These are phyloP conservation scores for Raffaelea ambrosiae DNA, from an alignment of 2,329 filamentous ascomycete species.

Conservation along the genomic window DNA sequence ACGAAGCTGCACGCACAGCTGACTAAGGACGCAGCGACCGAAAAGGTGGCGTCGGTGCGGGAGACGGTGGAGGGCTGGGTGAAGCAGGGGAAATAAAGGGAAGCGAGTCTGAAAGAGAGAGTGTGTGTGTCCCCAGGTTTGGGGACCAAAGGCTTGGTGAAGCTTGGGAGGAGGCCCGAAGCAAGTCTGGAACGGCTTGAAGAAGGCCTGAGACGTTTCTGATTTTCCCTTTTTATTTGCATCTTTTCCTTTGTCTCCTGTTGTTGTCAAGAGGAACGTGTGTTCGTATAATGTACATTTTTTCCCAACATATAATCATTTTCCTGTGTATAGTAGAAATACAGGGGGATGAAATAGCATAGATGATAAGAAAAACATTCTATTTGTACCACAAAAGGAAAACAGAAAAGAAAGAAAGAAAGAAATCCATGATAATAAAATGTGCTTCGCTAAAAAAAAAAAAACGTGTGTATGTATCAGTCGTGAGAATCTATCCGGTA, in stretches of 20 bases:
- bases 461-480: no score
- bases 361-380: not conserved
- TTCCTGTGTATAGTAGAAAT: not conserved
- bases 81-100: slow-evolving; percentile 67
- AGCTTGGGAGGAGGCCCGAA: no score
- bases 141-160: no score
- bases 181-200: no score
- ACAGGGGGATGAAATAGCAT: not conserved
- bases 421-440: no score
- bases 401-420: no score
- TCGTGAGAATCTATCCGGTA: no score
- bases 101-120: not conserved
- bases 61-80: slow-evolving; percentile 83
- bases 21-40: slow-evolving; percentile 64
- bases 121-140: no score
- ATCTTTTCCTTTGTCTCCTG: not conserved
- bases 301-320: not conserved
- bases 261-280: no score
- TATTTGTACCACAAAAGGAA: not conserved
- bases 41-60: slow-evolving; percentile 67
- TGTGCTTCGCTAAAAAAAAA: no score
- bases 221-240: not conserved
- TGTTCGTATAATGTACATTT: not conserved
- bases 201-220: no score
- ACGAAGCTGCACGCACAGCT: slow-evolving; percentile 67